phyloP scores from a whole-genome alignment of 2,329 filamentous ascomycete species.

The Cladosporium sp. region DNA sequence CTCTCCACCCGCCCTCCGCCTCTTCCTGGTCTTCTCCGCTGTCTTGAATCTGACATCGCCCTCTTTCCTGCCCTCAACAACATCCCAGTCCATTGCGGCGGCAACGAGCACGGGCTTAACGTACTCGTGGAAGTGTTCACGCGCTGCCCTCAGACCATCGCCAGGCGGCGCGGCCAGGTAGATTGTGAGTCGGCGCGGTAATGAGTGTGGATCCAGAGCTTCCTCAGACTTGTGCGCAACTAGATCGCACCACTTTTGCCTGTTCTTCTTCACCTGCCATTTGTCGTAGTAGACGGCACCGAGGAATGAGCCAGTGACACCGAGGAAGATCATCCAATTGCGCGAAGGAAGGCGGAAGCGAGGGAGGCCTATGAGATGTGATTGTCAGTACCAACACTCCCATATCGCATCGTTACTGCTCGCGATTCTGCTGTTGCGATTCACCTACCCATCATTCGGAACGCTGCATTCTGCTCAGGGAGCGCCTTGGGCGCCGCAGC shows the following conservation, averaged over 20 bases:
- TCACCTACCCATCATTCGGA: conserved; percentile 66
- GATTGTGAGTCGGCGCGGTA: conserved; percentile 82
- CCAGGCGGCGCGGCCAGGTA: conserved; percentile 84
- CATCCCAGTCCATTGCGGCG: conserved; percentile 92
- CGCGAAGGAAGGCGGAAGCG: conserved; percentile 87
- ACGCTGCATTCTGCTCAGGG: conserved; percentile 66
- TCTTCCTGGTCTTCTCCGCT: conserved; percentile 77
- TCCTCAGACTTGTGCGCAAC: conserved; percentile 84
- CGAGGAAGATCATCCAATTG: conserved; percentile 96
- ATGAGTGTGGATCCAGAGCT: conserved; percentile 68
- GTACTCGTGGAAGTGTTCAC: conserved; percentile 95
- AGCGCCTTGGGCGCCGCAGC: conserved; percentile 36
- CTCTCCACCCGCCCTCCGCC: conserved; percentile 63
- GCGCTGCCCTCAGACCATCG: conserved; percentile 79
- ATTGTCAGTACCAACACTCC: background rate
- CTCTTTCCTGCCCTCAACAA: conserved; percentile 86
- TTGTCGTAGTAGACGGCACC: conserved; percentile 88
- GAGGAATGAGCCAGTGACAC: conserved; percentile 74
- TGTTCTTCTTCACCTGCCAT: conserved; percentile 80
- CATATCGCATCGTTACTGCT: background rate
- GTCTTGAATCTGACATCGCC: conserved; percentile 88
- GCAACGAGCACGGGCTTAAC: conserved; percentile 89
- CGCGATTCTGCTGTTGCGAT: background rate
- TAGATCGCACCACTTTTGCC: conserved; percentile 80
- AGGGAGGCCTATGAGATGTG: conserved; percentile 65